phyloP scores from a whole-genome alignment of 768 basidiomycete species.

The Scleroderma bovista region DNA sequence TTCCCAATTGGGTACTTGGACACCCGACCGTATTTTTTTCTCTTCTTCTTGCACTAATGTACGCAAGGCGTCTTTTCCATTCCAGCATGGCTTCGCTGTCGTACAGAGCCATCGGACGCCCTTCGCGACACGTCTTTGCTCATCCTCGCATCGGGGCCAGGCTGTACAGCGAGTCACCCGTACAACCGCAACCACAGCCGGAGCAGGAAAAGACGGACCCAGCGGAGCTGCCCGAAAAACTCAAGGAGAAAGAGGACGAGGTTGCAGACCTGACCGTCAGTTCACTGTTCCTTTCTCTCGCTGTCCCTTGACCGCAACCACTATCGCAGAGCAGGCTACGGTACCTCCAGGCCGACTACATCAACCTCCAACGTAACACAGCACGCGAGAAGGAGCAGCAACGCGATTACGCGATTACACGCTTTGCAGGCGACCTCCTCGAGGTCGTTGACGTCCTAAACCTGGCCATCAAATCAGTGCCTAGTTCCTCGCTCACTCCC shows the following conservation, averaged over 20 bases:
- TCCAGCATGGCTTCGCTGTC: slow-evolving; percentile 57
- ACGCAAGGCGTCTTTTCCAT: slow-evolving; percentile 2
- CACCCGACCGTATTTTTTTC: not conserved
- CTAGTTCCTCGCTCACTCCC: slow-evolving; percentile 38
- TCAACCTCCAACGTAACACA: slow-evolving; percentile 90
- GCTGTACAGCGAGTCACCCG: not conserved
- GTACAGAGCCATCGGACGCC: slow-evolving; percentile 40
- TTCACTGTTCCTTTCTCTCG: slow-evolving; percentile 5
- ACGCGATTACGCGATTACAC: slow-evolving; percentile 87
- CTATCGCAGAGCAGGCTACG: slow-evolving; percentile 70
- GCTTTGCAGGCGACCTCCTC: slow-evolving; percentile 85
- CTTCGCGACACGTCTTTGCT: slow-evolving; percentile 22
- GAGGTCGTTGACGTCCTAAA: slow-evolving; percentile 88
- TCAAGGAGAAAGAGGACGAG: slow-evolving; percentile 78
- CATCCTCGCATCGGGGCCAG: slow-evolving; percentile 12
- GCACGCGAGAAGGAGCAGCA: slow-evolving; percentile 90
- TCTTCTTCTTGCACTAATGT: slow-evolving; percentile 4
- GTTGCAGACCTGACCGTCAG: slow-evolving; percentile 81
- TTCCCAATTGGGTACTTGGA: no score
- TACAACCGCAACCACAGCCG: not conserved
- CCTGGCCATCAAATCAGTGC: slow-evolving; percentile 79
- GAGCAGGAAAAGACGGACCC: slow-evolving; percentile 22
- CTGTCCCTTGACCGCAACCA: slow-evolving; percentile 7
- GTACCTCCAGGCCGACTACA: slow-evolving; percentile 91
- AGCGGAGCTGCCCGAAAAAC: slow-evolving; percentile 40